Percentiles rank a stretch among this genome's conserved stretches.
phyloP scores from a whole-genome alignment of 1,139 yeast genomes.

The Yamadazyma sp. region DNA sequence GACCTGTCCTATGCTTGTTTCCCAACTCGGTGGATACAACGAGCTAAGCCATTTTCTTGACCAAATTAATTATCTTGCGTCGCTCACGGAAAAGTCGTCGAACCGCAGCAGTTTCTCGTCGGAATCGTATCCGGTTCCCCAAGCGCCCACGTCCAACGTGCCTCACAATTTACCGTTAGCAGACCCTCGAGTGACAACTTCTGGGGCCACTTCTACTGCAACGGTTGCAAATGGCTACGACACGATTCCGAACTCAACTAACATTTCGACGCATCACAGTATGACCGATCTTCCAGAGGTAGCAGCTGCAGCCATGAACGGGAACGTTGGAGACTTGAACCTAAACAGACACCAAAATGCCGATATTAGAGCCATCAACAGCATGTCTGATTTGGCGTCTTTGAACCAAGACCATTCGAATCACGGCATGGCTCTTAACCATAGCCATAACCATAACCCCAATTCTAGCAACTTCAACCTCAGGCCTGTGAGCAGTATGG shows the following conservation, averaged over 20 bases:
- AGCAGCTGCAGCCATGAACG: constrained; percentile 14
- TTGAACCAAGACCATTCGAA: constrained; percentile 10
- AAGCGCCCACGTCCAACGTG: constrained; percentile 14
- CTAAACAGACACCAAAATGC: background rate
- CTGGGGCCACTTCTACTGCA: constrained; percentile 12
- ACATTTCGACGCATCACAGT: constrained; percentile 22
- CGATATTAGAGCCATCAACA: constrained; percentile 35
- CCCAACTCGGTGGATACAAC: constrained; percentile 40
- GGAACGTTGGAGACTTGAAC: background rate
- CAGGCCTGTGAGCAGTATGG: constrained; percentile 37
- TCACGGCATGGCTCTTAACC: background rate
- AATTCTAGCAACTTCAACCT: constrained; percentile 19
- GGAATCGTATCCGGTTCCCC: constrained; percentile 11
- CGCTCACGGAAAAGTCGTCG: constrained; percentile 18
- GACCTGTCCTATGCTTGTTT: constrained; percentile 35
- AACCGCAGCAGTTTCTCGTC: background rate
- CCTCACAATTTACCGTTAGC: constrained; percentile 13
- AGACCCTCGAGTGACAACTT: constrained; percentile 10
- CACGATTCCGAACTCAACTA: constrained; percentile 11
- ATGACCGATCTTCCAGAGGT: constrained; percentile 33
- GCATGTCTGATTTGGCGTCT: constrained; percentile 38
- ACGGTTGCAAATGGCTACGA: constrained; percentile 14
- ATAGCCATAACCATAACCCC: constrained; percentile 6
- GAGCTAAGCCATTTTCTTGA: constrained; percentile 32
- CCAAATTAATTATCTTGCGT: constrained; percentile 26